Evolutionary conservation across 2,329 filamentous ascomycete genomes (phyloP).

Genomic region (Neonectria faginata): DNA sequence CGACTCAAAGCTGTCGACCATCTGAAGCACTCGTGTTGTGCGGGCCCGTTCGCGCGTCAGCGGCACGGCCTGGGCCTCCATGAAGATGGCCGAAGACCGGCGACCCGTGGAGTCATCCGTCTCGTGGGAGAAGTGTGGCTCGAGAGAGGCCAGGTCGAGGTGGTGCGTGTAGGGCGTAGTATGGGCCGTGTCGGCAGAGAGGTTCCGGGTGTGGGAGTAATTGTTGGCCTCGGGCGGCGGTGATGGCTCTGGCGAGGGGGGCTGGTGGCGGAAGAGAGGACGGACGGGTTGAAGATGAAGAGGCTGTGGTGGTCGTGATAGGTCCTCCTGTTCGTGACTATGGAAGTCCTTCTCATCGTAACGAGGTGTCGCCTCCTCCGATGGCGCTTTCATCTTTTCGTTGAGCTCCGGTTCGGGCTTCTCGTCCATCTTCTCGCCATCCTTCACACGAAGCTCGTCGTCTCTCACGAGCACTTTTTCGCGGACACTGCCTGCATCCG

Average conservation of each 20-base stretch:
- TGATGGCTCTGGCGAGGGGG: conserved; percentile 22
- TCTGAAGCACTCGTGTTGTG: conserved; percentile 63
- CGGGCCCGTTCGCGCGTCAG: conserved; percentile 53
- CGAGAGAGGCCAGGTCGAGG: conserved; percentile 37
- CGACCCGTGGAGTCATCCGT: conserved; percentile 47
- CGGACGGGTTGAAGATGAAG: conserved; percentile 36
- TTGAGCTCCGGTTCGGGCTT: conserved; percentile 25
- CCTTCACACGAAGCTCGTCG: conserved; percentile 22
- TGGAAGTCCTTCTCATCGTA: conserved; percentile 14
- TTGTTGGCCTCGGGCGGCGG: conserved; percentile 22
- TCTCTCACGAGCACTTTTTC: conserved; percentile 25
- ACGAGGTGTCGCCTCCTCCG: neutral
- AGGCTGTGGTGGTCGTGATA: conserved; percentile 8
- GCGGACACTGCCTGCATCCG: conserved; percentile 21
- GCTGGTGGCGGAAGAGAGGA: conserved; percentile 36
- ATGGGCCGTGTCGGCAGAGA: conserved; percentile 30
- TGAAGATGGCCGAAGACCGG: conserved; percentile 50
- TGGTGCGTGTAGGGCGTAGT: conserved; percentile 37
- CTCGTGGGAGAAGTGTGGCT: conserved; percentile 44
- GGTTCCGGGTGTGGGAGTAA: conserved; percentile 31
- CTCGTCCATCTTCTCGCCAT: conserved; percentile 28
- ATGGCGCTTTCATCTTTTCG: conserved; percentile 4
- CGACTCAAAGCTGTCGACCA: conserved; percentile 68
- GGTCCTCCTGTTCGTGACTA: neutral
- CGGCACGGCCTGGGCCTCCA: conserved; percentile 62